Percentiles rank a stretch among this genome's conserved stretches.
phyloP scores from a whole-genome alignment of 2,329 filamentous ascomycete genomes.

The Elsinoe necatrix region DNA sequence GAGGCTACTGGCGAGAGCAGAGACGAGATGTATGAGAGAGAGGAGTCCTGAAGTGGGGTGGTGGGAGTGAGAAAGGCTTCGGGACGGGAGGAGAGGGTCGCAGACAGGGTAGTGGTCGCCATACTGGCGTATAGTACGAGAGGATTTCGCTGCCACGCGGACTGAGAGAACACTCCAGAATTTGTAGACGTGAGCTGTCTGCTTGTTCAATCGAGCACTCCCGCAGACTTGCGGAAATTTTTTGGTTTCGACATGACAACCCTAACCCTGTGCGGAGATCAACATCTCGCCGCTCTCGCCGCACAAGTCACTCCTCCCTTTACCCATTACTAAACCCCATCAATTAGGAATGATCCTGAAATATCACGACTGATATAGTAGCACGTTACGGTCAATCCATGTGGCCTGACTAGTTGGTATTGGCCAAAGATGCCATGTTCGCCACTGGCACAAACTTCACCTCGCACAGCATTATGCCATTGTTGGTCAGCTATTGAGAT shows the following conservation, averaged over 20 bases:
- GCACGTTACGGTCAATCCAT: not conserved
- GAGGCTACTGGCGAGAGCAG: constrained; percentile 71
- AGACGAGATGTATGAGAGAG: constrained; percentile 67
- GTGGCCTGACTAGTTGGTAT: no score
- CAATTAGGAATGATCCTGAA: no score
- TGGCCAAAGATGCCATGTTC: no score
- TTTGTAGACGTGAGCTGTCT: not conserved
- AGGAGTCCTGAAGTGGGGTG: constrained; percentile 55
- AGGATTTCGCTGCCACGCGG: no score
- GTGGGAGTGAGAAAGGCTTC: constrained; percentile 71
- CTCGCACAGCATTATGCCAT: not conserved
- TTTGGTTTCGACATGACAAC: not conserved
- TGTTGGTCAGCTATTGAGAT: not conserved
- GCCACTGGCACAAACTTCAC: not conserved
- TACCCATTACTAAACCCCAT: no score
- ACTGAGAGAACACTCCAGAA: no score
- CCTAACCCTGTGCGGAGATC: not conserved
- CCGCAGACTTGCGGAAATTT: not conserved
- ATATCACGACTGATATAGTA: not conserved
- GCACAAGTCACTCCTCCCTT: not conserved
- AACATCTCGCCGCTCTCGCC: not conserved
- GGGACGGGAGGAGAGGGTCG: constrained; percentile 32
- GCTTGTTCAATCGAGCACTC: not conserved
- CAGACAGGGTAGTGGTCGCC: not conserved
- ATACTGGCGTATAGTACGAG: not conserved